Base-by-base conservation (phyloP, 306 rosid species). In the Nissolia schottii region DNA sequence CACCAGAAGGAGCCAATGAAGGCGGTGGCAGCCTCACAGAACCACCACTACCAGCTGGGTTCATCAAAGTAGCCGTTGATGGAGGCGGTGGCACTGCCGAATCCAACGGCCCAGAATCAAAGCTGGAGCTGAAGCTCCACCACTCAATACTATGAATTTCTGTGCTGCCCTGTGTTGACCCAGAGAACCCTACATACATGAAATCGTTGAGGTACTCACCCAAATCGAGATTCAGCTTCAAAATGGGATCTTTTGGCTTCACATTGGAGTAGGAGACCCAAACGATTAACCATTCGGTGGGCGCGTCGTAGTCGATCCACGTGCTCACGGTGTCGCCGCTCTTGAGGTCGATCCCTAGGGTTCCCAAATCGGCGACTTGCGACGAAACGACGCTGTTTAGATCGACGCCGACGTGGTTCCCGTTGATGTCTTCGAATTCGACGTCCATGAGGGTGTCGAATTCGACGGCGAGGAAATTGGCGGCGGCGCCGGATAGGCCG, bases 371-470 rank as follows among this genome's bases (percentile, higher is more conserved):
- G 1, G 69, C 53, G 19, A 80, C 93, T 38, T 81, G 78, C 0
- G 81, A 25, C 0, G 96, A 92, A 32, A 89, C 85, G 82, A 89
- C 82, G 69, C 82, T 82, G 73, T 81, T 89, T 45, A 86, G 87
- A 83, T 92, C 97, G 78, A 92, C 50, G 2, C 96, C 97, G 8
- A 92, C 97, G 46, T 92, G 97, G 81, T 92, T 92, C 1, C 97
- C 89, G 24, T 92, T 92, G 41, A 92, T 83, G 79, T 92, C 97
- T 23, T 82, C 74, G 77, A 87, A 87, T 71, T 87, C 90, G 3
- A 87, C 92, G 73, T 92, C 96, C 97, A 92, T 89, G 0, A 87
- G 86, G 0, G 97, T 92, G 41, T 92, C 97, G 61, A 89, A 92
- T 49, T 92, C 97, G 2, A 89, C 92, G 37, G 96, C 97, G 61